Conservation (phyloP, 352 stramenopile genomes). For the Globisporangium orthogonon region DNA sequence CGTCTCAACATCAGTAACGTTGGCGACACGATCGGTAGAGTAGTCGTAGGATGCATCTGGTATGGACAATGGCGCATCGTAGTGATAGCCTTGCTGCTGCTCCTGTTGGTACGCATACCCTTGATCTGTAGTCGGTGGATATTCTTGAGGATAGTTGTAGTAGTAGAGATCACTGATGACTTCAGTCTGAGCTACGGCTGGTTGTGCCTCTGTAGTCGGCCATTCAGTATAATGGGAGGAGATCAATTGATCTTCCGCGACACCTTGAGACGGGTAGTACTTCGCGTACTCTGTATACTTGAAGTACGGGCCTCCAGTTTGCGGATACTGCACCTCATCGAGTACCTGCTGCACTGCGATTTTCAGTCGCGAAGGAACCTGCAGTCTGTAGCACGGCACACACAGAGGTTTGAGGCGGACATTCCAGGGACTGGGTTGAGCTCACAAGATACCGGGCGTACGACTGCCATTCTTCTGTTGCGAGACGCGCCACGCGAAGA, state of each 20-base stretch:
- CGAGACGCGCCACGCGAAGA: conserved; percentile 33
- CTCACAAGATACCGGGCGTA: conserved; percentile 18
- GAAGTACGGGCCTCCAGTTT: conserved; percentile 5
- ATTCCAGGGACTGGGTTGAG: too few species aligned
- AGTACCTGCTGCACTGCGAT: conserved; percentile 61
- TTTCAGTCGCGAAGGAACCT: conserved; percentile 49
- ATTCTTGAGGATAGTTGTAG: conserved; percentile 1
- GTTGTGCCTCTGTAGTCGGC: too few species aligned
- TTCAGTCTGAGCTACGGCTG: too few species aligned
- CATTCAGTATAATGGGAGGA: neutral
- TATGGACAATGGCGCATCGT: neutral
- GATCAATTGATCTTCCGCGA: neutral
- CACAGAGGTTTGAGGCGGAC: too few species aligned
- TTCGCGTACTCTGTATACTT: conserved; percentile 12
- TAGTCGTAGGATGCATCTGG: too few species aligned
- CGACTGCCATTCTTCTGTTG: conserved; percentile 42
- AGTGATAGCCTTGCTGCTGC: conserved; percentile 3
- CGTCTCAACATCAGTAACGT: neutral
- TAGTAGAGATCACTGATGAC: conserved; percentile 1
- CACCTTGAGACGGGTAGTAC: conserved; percentile 3
- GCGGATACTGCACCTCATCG: conserved; percentile 19
- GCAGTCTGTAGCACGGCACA: conserved; percentile 19
- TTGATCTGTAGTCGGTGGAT: neutral
- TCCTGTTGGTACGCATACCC: neutral
- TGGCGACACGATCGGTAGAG: too few species aligned